Conservation (phyloP, 2,329 filamentous ascomycete genomes). For the Tolypocladium inflatum region DNA sequence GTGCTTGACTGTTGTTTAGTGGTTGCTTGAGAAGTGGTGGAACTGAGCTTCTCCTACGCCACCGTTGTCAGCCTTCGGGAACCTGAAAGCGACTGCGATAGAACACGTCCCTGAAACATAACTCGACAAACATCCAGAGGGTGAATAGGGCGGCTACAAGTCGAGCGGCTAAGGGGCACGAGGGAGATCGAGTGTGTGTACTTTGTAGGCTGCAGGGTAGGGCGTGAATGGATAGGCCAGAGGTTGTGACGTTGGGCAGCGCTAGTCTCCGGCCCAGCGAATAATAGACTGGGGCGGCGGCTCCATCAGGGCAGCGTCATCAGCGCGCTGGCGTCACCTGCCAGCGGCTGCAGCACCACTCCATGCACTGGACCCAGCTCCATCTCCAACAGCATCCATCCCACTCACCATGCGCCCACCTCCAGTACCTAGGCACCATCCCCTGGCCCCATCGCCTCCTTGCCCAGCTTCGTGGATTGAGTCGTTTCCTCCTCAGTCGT, state of each 20-base stretch:
- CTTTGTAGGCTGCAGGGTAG: neutral
- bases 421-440: neutral
- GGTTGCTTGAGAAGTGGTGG: neutral
- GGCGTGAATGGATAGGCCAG: neutral
- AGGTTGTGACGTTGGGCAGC: no score
- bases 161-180: neutral
- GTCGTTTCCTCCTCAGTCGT: neutral
- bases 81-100: neutral
- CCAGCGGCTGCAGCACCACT: neutral
- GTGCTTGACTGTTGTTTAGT: no score
- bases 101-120: neutral
- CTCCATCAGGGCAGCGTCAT: neutral
- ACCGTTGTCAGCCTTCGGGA: neutral
- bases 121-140: neutral
- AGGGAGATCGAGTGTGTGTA: neutral
- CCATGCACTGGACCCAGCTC: neutral
- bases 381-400: neutral
- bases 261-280: neutral
- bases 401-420: neutral
- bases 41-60: neutral
- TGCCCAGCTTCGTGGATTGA: neutral
- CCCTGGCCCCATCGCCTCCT: neutral
- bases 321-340: neutral
- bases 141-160: neutral
- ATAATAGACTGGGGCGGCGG: neutral